These are phyloP conservation scores for Carex scoparia DNA, from an alignment of 176 grass and related monocot species.

Conservation along the genomic window DNA sequence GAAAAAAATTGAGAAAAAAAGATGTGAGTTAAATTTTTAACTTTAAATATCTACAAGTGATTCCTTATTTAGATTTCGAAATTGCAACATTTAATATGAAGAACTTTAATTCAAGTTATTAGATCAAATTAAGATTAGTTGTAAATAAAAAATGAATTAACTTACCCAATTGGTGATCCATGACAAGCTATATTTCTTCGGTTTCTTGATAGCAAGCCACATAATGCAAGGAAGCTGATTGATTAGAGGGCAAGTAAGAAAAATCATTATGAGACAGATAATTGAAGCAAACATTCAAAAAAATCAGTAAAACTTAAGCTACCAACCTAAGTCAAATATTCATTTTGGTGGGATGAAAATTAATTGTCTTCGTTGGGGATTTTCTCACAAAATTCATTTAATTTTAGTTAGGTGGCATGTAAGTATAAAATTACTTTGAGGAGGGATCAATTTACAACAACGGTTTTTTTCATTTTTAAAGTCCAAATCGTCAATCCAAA, in stretches of 20 bases:
- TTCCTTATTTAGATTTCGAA: too few species aligned
- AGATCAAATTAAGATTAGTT: not conserved
- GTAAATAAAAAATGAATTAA: not conserved
- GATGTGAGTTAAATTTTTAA: too few species aligned
- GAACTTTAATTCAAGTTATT: not conserved
- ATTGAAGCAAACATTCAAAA: not conserved
- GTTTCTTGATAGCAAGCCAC: slow-evolving; percentile 72
- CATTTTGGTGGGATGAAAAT: not conserved
- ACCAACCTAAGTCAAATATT: not conserved
- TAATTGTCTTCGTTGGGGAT: not conserved
- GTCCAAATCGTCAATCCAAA: too few species aligned
- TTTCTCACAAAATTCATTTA: not conserved
- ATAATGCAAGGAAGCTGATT: slow-evolving; percentile 53
- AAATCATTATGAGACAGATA: not conserved
- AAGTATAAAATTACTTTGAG: not conserved
- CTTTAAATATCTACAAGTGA: too few species aligned
- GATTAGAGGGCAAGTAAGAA: not conserved
- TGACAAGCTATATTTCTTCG: slow-evolving; percentile 47
- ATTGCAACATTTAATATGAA: too few species aligned
- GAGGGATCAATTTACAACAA: too few species aligned
- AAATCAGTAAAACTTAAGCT: not conserved
- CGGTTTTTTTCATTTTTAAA: too few species aligned
- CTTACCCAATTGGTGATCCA: slow-evolving; percentile 56
- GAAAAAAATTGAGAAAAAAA: not conserved
- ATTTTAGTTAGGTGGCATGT: not conserved